These are phyloP conservation scores for Discostella stelligeroides DNA, from an alignment of 108 stramenopile genomes.

Conservation along the genomic window DNA sequence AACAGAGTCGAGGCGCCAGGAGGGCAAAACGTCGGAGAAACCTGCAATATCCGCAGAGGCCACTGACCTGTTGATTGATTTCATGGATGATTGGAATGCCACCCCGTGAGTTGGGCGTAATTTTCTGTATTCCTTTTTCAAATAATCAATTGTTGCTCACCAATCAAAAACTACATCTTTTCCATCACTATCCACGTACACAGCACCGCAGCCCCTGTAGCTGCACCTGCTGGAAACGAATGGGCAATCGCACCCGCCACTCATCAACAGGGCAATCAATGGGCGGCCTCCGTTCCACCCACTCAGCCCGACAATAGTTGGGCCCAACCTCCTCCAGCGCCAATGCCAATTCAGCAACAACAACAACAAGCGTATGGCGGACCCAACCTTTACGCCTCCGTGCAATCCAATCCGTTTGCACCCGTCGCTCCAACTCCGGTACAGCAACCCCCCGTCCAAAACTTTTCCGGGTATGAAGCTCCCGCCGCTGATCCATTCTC, in stretches of 20 bases:
- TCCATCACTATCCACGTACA: too few species aligned
- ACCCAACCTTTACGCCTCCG: constrained; percentile 9
- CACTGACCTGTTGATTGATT: constrained; percentile 64
- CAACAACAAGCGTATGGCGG: constrained; percentile 3
- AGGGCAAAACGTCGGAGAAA: constrained; percentile 20
- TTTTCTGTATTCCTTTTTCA: constrained; percentile 1
- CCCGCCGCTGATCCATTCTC: constrained; percentile 26
- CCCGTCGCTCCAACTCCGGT: constrained; percentile 16
- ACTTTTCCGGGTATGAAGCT: constrained; percentile 8
- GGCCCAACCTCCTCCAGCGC: constrained; percentile 29
- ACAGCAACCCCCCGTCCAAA: constrained; percentile 10
- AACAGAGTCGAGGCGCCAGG: constrained; percentile 33
- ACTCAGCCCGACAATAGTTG: constrained; percentile 38
- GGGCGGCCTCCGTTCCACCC: constrained; percentile 7
- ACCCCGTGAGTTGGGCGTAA: constrained; percentile 25
- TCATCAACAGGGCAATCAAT: constrained; percentile 28
- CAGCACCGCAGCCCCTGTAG: constrained; percentile 40
- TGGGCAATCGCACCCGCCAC: constrained; percentile 55
- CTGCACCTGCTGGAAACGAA: constrained; percentile 22
- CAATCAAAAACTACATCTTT: too few species aligned
- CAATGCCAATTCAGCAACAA: constrained; percentile 14
- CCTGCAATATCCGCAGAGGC: constrained; percentile 41
- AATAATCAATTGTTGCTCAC: not conserved
- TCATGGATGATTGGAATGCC: constrained; percentile 56
- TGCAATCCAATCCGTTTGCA: constrained; percentile 31